Conservation (phyloP, 2,329 filamentous ascomycete genomes). For the Aspergillus oerlinghausenensis region DNA sequence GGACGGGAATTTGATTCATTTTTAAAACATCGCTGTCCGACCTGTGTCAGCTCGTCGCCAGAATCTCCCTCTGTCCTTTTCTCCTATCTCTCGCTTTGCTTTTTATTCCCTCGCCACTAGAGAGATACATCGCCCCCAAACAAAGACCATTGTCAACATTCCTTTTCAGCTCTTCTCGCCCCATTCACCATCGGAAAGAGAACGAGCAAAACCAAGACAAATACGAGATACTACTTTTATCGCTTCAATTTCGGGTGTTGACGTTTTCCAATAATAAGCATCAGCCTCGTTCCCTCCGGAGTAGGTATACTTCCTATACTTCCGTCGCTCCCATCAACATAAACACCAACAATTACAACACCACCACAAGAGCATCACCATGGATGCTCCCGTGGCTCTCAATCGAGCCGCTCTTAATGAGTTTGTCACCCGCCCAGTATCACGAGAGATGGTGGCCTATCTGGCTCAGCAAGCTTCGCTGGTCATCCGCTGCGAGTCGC, state of each 20-base stretch:
- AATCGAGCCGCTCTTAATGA: conserved; percentile 45
- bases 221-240: neutral
- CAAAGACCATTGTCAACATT: neutral
- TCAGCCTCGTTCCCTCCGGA: neutral
- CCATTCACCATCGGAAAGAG: neutral
- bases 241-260: neutral
- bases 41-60: neutral
- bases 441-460: conserved; percentile 45
- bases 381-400: conserved; percentile 16
- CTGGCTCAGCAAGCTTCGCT: conserved; percentile 43
- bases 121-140: neutral
- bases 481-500: conserved; percentile 48
- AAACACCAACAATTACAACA: neutral
- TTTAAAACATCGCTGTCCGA: neutral
- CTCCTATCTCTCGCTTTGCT: conserved; percentile 2
- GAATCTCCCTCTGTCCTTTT: neutral
- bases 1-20: conserved; percentile 18
- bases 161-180: neutral
- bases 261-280: neutral
- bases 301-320: neutral
- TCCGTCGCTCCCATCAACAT: neutral
- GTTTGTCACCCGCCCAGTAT: conserved; percentile 45
- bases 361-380: conserved; percentile 9
- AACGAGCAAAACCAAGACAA: neutral
- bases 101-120: neutral